These are phyloP conservation scores for Blastobotrys mokoenaii DNA, from an alignment of 805 yeast species.

Conservation along the genomic window DNA sequence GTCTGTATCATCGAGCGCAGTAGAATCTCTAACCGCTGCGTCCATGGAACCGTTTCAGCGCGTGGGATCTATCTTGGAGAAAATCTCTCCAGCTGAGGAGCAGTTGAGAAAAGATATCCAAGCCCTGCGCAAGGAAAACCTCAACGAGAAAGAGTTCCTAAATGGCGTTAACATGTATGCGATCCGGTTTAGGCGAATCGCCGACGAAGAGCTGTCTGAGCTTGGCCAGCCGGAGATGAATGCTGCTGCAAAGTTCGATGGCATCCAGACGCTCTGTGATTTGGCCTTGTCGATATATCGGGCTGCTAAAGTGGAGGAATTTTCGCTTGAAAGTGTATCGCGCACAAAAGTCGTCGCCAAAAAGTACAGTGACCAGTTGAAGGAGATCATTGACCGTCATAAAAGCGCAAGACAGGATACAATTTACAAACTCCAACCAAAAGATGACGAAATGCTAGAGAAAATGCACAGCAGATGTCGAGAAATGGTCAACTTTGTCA, in stretches of 20 bases:
- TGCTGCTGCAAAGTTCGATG: background rate
- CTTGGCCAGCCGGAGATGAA: too few species aligned
- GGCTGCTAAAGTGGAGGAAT: background rate
- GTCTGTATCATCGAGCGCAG: background rate
- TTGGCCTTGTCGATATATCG: background rate
- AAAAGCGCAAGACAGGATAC: too few species aligned
- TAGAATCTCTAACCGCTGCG: background rate
- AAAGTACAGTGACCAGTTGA: background rate
- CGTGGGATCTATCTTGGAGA: background rate
- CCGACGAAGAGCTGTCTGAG: background rate
- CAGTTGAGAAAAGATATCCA: background rate
- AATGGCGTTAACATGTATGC: background rate
- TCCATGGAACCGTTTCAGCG: conserved; percentile 2
- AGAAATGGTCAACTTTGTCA: background rate
- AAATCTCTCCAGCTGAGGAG: background rate
- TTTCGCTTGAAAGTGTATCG: background rate
- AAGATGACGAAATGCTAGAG: too few species aligned
- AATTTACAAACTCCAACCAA: too few species aligned
- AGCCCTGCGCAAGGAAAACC: background rate
- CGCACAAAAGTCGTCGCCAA: conserved; percentile 1
- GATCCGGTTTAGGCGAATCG: background rate
- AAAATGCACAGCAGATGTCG: background rate
- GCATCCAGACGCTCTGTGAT: background rate
- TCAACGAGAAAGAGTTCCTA: background rate
- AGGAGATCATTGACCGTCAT: background rate